These are phyloP conservation scores for Exophiala sideris DNA, from an alignment of 2,329 filamentous ascomycete species.

Conservation along the genomic window DNA sequence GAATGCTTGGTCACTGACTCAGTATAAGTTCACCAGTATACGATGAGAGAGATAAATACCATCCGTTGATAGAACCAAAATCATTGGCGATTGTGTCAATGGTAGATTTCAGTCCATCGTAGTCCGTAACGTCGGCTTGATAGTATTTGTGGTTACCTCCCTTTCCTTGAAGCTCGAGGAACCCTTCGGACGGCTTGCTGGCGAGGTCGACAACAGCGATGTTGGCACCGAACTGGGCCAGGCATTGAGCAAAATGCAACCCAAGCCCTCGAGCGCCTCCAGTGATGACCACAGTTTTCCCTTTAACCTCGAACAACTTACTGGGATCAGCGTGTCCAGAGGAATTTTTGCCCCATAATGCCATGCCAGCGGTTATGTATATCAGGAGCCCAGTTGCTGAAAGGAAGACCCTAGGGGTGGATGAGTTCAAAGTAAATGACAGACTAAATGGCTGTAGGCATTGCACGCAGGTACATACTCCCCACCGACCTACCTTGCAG, in stretches of 20 bases:
- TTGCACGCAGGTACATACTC: no score
- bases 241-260: constrained; percentile 20
- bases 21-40: constrained; percentile 19
- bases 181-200: neutral
- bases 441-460: no score
- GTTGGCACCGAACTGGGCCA: constrained; percentile 18
- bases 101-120: neutral
- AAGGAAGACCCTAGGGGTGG: no score
- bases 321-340: no score
- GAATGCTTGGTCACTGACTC: constrained; percentile 17
- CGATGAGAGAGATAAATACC: neutral
- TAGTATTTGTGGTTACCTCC: constrained; percentile 6
- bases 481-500: no score
- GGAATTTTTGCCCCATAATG: no score
- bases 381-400: no score
- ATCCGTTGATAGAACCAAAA: constrained; percentile 15
- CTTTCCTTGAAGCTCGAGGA: neutral
- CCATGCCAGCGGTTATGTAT: no score
- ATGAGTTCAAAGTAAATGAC: no score
- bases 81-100: constrained; percentile 4
- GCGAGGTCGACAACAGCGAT: constrained; percentile 8
- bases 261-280: constrained; percentile 26
- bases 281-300: constrained; percentile 27
- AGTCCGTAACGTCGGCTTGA: constrained; percentile 9
- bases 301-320: constrained; percentile 10